Base-by-base conservation (phyloP, 2,329 filamentous ascomycete species). In the Daldinia sp. region DNA sequence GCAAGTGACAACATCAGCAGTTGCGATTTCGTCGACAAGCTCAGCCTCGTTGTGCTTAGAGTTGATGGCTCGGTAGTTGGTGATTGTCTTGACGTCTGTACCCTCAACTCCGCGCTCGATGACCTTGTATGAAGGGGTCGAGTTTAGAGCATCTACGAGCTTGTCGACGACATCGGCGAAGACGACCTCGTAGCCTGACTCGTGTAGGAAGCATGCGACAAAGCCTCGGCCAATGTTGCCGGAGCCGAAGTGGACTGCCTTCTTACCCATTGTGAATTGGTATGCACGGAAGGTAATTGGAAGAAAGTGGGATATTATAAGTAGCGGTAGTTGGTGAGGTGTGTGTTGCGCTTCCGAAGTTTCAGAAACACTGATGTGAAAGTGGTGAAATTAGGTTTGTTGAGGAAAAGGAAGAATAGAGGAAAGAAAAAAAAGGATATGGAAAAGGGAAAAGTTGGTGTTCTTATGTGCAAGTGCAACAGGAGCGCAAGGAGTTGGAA, bases 51-150 rank as follows among this genome's bases (percentile, higher is more conserved):
- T 83, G 68, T 90, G 88, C 81, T 91, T 93, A 71, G 93, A 96
- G 87, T 98, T 97, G 85, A 98, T 91, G 79, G 95, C 95, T 54
- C 93, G 92, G 85, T 97, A 98, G 82, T 97, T 95, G 79, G 91
- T 91, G 80, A 99, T 96, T 72, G 82, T 90, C 79, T 91, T 93
- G 73, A 88, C 88, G 58, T 85, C 86, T 73, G 93, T 93, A 71
- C 92, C 93, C 63, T 96, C 90, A 50, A 88, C 85, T 69, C 93
- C 93, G 71, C 97, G 93, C 81, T 97, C 94, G 63, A 94, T 96
- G 76, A 99, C 94, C 68, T 90, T 89, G 85, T 98, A 99, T 11
- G 87, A 90, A 58, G 88, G 83, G 49, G 87, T 85, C 17, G 83
- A 80, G 76, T 98, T 93, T 70, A 99, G 86, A 54, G 85, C 80